Percentiles rank a stretch among this genome's conserved stretches.
Conservation (phyloP, 2,329 filamentous ascomycete genomes). For the Madurella mycetomatis region DNA sequence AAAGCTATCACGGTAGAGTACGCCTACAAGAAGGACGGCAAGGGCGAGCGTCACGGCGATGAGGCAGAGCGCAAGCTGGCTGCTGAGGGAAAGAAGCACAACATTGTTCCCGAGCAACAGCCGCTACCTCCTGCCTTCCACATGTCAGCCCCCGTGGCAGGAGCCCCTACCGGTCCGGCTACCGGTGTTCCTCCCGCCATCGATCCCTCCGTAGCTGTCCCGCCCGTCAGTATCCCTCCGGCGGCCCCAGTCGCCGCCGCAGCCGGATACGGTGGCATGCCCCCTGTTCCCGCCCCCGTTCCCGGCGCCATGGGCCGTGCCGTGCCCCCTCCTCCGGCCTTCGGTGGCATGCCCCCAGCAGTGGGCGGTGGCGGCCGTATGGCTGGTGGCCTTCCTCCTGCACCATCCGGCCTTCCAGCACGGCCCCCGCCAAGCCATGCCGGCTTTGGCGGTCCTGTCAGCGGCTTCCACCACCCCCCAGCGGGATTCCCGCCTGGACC, state of each 20-base stretch:
- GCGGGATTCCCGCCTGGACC: conserved; percentile 37
- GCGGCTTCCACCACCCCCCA: conserved; percentile 41
- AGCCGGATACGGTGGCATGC: conserved; percentile 15
- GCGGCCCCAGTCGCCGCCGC: conserved; percentile 16
- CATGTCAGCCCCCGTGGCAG: conserved; percentile 30
- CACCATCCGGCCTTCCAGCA: conserved; percentile 48
- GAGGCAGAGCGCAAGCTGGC: conserved; percentile 88
- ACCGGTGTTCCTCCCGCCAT: conserved; percentile 15
- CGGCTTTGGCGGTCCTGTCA: conserved; percentile 42
- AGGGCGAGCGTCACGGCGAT: conserved; percentile 93
- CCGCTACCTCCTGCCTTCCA: conserved; percentile 72
- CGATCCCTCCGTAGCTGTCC: conserved; percentile 19
- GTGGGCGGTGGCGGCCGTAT: conserved; percentile 18
- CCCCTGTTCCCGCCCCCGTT: conserved; percentile 16
- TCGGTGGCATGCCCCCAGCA: conserved; percentile 23
- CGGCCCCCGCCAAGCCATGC: conserved; percentile 45
- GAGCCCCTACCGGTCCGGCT: conserved; percentile 20
- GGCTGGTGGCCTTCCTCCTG: conserved; percentile 37
- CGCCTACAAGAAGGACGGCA: conserved; percentile 98
- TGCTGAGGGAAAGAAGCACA: conserved; percentile 88
- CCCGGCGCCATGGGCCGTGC: conserved; percentile 22
- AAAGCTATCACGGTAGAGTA: conserved; percentile 97
- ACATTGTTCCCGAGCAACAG: conserved; percentile 77
- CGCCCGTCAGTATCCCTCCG: conserved; percentile 24
- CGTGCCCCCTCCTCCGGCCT: conserved; percentile 13